A percentile compares a stretch with the other conserved stretches of the same genome.
phyloP scores from a whole-genome alignment of 2,329 filamentous ascomycete species.

The Sporothrix luriei region DNA sequence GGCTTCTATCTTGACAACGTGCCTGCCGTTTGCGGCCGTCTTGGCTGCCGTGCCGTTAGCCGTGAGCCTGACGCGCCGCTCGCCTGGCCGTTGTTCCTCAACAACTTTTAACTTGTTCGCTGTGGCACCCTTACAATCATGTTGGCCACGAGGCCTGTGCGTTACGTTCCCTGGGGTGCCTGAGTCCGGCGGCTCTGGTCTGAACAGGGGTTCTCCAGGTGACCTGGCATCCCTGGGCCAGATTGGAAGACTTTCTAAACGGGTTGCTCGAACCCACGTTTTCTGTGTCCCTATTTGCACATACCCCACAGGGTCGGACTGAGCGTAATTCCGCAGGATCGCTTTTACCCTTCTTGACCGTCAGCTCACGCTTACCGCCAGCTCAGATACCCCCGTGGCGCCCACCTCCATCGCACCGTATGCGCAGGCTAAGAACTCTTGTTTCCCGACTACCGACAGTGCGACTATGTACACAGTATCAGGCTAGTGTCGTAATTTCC shows the following conservation, averaged over 20 bases:
- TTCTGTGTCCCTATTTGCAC: neutral
- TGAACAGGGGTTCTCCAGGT: conserved; percentile 4
- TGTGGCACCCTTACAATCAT: neutral
- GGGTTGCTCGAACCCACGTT: conserved; percentile 5
- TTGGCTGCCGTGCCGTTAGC: conserved; percentile 20
- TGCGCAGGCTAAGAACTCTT: neutral
- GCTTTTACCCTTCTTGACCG: neutral
- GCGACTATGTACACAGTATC: neutral
- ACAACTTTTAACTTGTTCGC: no score
- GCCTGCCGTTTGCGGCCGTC: neutral
- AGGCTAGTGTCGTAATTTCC: neutral
- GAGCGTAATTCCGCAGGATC: neutral
- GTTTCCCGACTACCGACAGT: neutral
- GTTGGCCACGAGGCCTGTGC: conserved; percentile 1
- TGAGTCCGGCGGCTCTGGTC: neutral
- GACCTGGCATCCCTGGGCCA: neutral
- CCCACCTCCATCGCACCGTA: neutral
- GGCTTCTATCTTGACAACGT: neutral
- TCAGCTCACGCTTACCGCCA: conserved; percentile 9
- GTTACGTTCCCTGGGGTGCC: neutral
- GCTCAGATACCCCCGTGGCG: conserved; percentile 16
- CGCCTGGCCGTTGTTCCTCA: conserved; percentile 3
- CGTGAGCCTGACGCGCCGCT: neutral
- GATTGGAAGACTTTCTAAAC: no score
- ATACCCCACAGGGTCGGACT: conserved; percentile 17